Percentiles rank a stretch among this genome's conserved stretches.
phyloP scores from a whole-genome alignment of 306 rosid genomes.

The Fragaria iinumae region DNA sequence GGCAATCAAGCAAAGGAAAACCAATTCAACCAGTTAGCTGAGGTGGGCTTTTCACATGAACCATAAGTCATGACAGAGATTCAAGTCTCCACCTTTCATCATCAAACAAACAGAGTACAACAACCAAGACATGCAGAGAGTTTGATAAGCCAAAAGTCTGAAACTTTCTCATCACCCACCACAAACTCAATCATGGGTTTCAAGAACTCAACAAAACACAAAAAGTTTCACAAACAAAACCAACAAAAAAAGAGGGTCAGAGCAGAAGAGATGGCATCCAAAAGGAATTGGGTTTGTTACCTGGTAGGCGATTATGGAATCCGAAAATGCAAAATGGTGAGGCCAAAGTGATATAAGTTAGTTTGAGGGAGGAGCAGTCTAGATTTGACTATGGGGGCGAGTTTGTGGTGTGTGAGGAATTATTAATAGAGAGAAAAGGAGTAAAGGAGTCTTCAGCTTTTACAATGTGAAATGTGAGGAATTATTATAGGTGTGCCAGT shows the following conservation, averaged over 20 bases:
- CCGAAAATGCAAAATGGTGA: neutral
- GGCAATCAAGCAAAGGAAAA: neutral
- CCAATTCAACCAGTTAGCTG: constrained; percentile 1
- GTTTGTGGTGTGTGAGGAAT: neutral
- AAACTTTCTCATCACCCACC: constrained; percentile 6
- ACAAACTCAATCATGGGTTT: neutral
- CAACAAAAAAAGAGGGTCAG: neutral
- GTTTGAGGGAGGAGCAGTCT: constrained; percentile 15
- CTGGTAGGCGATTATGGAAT: neutral
- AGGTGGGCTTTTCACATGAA: neutral
- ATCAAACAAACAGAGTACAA: constrained; percentile 1
- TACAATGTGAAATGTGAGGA: constrained; percentile 5
- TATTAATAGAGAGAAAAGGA: neutral
- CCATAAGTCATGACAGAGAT: neutral
- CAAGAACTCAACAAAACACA: neutral
- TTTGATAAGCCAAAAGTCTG: neutral
- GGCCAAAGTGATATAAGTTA: neutral
- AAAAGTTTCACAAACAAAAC: neutral
- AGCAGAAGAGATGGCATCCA: too few relatives aligned
- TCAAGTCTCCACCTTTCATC: constrained; percentile 12
- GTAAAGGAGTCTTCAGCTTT: neutral
- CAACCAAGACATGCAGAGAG: neutral
- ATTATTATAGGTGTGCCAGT: neutral
- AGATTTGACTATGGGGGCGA: constrained; percentile 1
- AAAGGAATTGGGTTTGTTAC: neutral